phyloP scores from a whole-genome alignment of 1,284 basidiomycete species.

The Filobasidium uniguttulatum region DNA sequence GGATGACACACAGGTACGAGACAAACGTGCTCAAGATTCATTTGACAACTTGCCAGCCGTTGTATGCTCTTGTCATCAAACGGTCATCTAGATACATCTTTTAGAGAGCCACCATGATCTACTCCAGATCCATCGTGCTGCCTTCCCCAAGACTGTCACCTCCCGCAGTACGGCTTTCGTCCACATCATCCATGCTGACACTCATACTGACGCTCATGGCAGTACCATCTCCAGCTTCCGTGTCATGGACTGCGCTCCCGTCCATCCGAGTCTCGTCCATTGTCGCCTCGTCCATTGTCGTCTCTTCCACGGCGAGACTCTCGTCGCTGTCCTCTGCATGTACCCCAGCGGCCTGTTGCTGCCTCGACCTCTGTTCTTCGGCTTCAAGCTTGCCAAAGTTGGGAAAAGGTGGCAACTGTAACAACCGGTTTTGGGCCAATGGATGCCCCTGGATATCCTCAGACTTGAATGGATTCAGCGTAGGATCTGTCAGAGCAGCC shows the following conservation, averaged over 20 bases:
- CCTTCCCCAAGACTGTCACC: not conserved
- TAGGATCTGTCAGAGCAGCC: constrained; percentile 20
- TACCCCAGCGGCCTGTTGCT: not conserved
- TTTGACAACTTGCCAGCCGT: too few species aligned
- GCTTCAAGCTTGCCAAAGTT: not conserved
- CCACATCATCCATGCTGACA: not conserved
- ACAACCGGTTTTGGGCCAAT: constrained; percentile 1
- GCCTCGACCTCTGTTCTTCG: not conserved
- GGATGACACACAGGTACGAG: too few species aligned
- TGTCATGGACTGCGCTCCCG: not conserved
- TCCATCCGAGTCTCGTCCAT: not conserved
- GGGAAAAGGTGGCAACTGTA: not conserved
- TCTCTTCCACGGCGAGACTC: not conserved
- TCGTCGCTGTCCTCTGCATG: not conserved
- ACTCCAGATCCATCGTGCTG: constrained; percentile 7
- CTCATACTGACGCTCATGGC: constrained; percentile 2
- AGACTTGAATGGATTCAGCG: constrained; percentile 23
- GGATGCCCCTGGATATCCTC: not conserved
- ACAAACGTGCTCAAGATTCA: too few species aligned
- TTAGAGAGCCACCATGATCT: not conserved
- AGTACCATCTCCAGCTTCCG: not conserved
- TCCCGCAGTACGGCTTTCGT: not conserved
- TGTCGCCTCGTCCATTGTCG: not conserved
- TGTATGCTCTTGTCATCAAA: too few species aligned
- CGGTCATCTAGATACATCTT: too few species aligned